A percentile compares a stretch with the other conserved stretches of the same genome.
Evolutionary conservation across 768 basidiomycete genomes (phyloP).

Genomic region (Mycena venus): DNA sequence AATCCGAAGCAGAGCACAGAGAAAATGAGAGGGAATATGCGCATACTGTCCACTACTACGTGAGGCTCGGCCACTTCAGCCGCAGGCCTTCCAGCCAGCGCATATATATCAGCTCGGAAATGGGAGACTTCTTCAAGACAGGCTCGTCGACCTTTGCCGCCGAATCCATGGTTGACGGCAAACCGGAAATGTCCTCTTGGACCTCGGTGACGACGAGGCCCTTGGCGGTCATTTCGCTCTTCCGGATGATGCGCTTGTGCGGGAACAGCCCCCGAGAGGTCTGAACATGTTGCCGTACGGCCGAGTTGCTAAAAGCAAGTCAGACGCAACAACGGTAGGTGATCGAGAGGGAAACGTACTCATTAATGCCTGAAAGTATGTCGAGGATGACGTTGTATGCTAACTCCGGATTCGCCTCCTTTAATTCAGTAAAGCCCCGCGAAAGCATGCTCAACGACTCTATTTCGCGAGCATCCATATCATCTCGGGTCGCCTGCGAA

Average conservation of each 20-base stretch:
- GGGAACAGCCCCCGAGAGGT: conserved; percentile 86
- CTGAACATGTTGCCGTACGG: conserved; percentile 87
- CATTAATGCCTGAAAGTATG: conserved; percentile 90
- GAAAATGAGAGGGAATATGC: neutral
- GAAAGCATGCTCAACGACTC: conserved; percentile 92
- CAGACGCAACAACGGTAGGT: conserved; percentile 18
- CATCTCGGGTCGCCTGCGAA: conserved; percentile 77
- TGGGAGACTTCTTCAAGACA: conserved; percentile 82
- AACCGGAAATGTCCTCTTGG: conserved; percentile 75
- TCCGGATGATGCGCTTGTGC: conserved; percentile 81
- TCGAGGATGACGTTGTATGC: conserved; percentile 92
- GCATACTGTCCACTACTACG: conserved; percentile 39
- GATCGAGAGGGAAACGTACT: conserved; percentile 66
- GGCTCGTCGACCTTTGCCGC: conserved; percentile 54
- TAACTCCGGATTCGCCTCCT: conserved; percentile 84
- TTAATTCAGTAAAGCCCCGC: conserved; percentile 90
- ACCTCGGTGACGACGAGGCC: conserved; percentile 89
- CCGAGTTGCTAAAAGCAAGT: conserved; percentile 68
- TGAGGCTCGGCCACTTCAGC: conserved; percentile 89
- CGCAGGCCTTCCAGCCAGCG: conserved; percentile 95
- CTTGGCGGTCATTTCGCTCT: conserved; percentile 87
- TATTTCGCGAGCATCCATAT: conserved; percentile 90
- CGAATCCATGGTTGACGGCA: conserved; percentile 56
- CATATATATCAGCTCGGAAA: conserved; percentile 96
- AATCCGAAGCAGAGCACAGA: conserved; percentile 2